These are phyloP conservation scores for Sugiyamaella marilandica DNA, from an alignment of 805 yeast genomes.

Conservation along the genomic window DNA sequence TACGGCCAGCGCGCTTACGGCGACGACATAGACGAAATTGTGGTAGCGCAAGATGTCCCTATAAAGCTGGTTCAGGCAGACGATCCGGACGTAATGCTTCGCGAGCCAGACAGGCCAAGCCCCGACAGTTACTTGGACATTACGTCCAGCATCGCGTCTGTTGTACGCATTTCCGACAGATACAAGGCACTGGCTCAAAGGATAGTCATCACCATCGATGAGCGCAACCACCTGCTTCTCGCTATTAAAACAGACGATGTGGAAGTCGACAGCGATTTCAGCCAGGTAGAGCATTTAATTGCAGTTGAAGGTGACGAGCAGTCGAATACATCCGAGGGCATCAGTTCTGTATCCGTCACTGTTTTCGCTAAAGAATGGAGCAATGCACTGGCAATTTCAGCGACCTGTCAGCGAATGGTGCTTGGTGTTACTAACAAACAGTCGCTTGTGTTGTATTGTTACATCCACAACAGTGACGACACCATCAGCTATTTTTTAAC, in stretches of 20 bases:
- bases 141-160: constrained; percentile 33
- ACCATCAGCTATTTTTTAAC: constrained; percentile 23
- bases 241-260: not conserved
- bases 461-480: constrained; percentile 17
- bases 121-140: constrained; percentile 53
- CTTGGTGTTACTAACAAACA: constrained; percentile 22
- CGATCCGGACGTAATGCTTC: constrained; percentile 44
- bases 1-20: constrained; percentile 60
- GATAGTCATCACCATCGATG: constrained; percentile 22
- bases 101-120: constrained; percentile 58
- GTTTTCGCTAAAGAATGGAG: constrained; percentile 24
- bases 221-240: constrained; percentile 15
- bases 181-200: constrained; percentile 25
- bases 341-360: constrained; percentile 11
- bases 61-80: constrained; percentile 55
- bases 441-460: constrained; percentile 20
- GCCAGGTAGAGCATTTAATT: not conserved
- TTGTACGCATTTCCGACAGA: constrained; percentile 30
- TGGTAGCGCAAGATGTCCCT: constrained; percentile 47
- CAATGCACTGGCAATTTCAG: constrained; percentile 20
- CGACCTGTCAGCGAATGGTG: constrained; percentile 17
- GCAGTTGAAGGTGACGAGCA: not conserved
- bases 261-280: not conserved
- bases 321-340: not conserved
- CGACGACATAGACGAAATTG: constrained; percentile 19